Conservation (phyloP, 441 rosid species). For the Capsella rubella region DNA sequence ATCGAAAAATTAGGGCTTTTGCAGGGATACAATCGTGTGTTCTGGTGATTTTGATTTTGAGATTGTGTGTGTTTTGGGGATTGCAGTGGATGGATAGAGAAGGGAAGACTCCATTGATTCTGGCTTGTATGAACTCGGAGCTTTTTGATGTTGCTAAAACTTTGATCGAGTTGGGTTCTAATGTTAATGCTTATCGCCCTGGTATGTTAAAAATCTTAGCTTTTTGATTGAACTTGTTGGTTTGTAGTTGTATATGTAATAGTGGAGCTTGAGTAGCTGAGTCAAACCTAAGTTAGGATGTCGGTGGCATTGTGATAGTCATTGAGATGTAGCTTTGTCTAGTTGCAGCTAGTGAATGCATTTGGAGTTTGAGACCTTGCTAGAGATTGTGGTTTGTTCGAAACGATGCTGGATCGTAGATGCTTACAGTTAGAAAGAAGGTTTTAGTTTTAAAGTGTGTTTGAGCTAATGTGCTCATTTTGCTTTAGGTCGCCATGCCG, state of each 20-base stretch:
- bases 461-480: constrained; percentile 10
- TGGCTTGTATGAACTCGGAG: constrained; percentile 73
- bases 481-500: constrained; percentile 73
- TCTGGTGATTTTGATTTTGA: not conserved
- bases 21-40: not conserved
- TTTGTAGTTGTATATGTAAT: not conserved
- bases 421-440: constrained; percentile 4
- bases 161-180: constrained; percentile 85
- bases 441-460: not conserved
- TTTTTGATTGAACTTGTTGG: constrained; percentile 1
- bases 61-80: not conserved
- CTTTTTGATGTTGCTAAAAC: constrained; percentile 70
- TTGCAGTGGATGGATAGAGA: constrained; percentile 86
- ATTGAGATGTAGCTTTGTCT: not conserved
- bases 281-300: not conserved
- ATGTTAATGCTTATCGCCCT: constrained; percentile 83
- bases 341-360: constrained; percentile 9
- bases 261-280: constrained; percentile 6
- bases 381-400: not conserved
- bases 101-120: constrained; percentile 87
- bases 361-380: not conserved
- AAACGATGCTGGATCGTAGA: not conserved
- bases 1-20: constrained; percentile 25
- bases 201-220: constrained; percentile 49
- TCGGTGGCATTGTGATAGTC: not conserved